A percentile compares a stretch with the other conserved stretches of the same genome.
phyloP scores from a whole-genome alignment of 805 yeast species.

The Suhomyces sp. region DNA sequence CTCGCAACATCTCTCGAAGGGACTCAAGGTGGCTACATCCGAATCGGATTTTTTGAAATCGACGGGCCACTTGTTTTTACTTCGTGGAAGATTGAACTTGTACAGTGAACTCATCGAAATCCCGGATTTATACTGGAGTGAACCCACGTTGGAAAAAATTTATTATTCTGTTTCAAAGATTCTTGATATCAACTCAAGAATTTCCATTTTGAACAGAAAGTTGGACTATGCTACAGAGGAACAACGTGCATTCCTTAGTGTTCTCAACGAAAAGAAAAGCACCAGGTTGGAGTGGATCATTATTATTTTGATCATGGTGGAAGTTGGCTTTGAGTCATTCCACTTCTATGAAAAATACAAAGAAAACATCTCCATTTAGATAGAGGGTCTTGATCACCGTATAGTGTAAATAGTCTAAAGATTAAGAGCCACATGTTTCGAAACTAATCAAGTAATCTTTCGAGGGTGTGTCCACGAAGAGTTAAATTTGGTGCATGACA shows the following conservation, averaged over 20 bases:
- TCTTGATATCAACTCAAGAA: slow-evolving; percentile 75
- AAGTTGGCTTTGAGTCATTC: slow-evolving; percentile 76
- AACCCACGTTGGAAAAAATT: slow-evolving; percentile 76
- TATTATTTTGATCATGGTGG: slow-evolving; percentile 77
- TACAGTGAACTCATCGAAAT: slow-evolving; percentile 89
- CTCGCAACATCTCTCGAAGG: slow-evolving; percentile 66
- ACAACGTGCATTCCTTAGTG: slow-evolving; percentile 71
- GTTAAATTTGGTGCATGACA: no score
- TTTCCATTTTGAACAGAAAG: slow-evolving; percentile 76
- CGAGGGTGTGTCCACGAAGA: neutral
- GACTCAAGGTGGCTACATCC: slow-evolving; percentile 42
- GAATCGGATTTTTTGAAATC: slow-evolving; percentile 63
- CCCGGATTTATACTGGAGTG: slow-evolving; percentile 92
- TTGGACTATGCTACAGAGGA: slow-evolving; percentile 91
- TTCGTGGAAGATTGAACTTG: slow-evolving; percentile 80
- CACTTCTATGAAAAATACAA: slow-evolving; percentile 63
- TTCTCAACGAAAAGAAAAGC: slow-evolving; percentile 73
- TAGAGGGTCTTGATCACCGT: neutral
- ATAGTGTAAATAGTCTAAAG: slow-evolving; percentile 1
- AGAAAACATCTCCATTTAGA: neutral
- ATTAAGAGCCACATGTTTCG: neutral
- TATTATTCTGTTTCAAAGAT: slow-evolving; percentile 69
- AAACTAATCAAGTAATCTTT: neutral
- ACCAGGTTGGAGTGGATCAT: slow-evolving; percentile 86
- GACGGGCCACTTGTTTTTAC: slow-evolving; percentile 71